Base-by-base conservation (phyloP, 441 rosid genomes). In the Populus tomentosa region DNA sequence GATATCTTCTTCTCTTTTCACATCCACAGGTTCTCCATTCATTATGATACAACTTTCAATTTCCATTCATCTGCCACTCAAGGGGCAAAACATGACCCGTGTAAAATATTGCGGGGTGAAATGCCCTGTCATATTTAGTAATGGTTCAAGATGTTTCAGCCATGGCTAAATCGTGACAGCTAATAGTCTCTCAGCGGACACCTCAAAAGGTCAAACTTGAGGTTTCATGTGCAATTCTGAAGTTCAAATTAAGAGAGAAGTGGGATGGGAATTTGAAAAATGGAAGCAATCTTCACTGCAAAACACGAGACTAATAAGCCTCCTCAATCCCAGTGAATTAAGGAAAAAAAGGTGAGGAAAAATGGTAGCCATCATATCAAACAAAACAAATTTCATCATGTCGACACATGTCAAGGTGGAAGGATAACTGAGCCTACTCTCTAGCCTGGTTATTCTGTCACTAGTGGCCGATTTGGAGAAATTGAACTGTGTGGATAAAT, bases 41-140 rank as follows among this genome's bases (percentile, higher is more conserved):
- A 28, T 30, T 16, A 69, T 73, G 26, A 61, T 69, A 8, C 73
- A 10, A 18, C 79, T 69, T 76, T 71, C 26, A 64, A 76, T 21
- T 63, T 64, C 61, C 71, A 38, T 65, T 75, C 35, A 23, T 7
- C 6, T 28, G 35, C 32, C 68, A 65, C 28, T n/a, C 68, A 26
- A 3, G 18, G 35, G 16, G 59, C 59, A 50, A 16, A 50, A 65
- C 32, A 65, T 28, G 35, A 65, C 5, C 30, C 16, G 0, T 26
- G 0, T 8, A 30, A 65, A 6, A 14, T 26, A 30, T 23, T 11
- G 4, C 10, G 28, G 28, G 10, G 68, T 64, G 5, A 64, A 64
- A 64, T 64, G 33, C 11, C 68, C 2, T 11, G 68, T 21, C 68
- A 64, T 64, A 26, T 64, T 8, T 14, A 46, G 18, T 46, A 13